Percentiles rank a stretch among this genome's conserved stretches.
Conservation (phyloP, 2,329 filamentous ascomycete species). For the Penicillium sumatraense region DNA sequence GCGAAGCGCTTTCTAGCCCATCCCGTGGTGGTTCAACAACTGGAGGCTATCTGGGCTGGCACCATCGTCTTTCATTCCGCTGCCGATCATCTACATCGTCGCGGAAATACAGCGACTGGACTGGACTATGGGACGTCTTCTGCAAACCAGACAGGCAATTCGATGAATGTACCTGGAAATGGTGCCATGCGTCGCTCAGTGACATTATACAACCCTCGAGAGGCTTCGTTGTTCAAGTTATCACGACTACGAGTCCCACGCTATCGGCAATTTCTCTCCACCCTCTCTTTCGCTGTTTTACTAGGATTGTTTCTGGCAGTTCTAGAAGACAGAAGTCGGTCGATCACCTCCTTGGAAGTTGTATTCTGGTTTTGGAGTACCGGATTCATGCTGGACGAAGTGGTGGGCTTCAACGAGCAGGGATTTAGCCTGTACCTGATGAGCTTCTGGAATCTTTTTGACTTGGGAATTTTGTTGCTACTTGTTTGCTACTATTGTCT, state of each 20-base stretch:
- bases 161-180: conserved; percentile 19
- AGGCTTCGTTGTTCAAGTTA: conserved; percentile 89
- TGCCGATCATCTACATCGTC: conserved; percentile 80
- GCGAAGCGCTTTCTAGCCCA: conserved; percentile 92
- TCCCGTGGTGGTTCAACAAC: conserved; percentile 86
- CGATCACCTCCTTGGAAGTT: conserved; percentile 83
- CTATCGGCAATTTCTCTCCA: conserved; percentile 89
- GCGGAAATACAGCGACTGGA: conserved; percentile 44
- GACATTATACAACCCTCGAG: conserved; percentile 84
- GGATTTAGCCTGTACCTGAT: conserved; percentile 96
- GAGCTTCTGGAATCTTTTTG: conserved; percentile 97
- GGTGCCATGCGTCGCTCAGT: conserved; percentile 67
- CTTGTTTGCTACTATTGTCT: conserved; percentile 89
- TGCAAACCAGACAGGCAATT: conserved; percentile 27
- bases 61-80: conserved; percentile 92
- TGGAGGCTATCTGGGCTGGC: conserved; percentile 97
- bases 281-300: conserved; percentile 81
- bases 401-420: conserved; percentile 95
- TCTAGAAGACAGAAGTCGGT: conserved; percentile 72
- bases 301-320: conserved; percentile 86
- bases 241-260: conserved; percentile 88
- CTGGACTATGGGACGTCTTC: conserved; percentile 33
- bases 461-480: conserved; percentile 83
- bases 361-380: conserved; percentile 98
- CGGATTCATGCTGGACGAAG: conserved; percentile 94